Evolutionary conservation across 2,329 filamentous ascomycete genomes (phyloP), one percentile per base, ranked within the genome.

Genomic region (Neonectria faginata): DNA sequence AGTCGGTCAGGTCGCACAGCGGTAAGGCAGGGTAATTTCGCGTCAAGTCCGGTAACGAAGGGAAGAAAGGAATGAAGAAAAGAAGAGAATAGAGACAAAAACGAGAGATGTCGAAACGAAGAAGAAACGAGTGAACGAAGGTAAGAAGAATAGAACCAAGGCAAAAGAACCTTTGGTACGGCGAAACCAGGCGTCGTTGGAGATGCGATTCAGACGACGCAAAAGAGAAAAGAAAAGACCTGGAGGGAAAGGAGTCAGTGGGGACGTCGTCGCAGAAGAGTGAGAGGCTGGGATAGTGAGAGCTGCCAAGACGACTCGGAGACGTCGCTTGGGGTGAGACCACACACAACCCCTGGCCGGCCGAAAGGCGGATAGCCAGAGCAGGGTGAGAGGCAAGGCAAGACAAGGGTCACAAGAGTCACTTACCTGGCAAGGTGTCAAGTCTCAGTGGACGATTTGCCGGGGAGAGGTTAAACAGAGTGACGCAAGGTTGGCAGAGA

Each of bases 131-230:
- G 52, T 55, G 65, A 62, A 62, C 45, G 57, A 66, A 44, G 44
- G 41, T 41, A 18, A 41, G 39, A 36, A 64, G 66, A 61, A 68
- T 52, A 55, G 50, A 64, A 64, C 56, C 66, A 66, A 70, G 60
- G 67, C 62, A 58, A 60, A 68, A 59, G 58, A 36, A 27, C 59
- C 60, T 68, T 66, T 71, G 16, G 60, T 67, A 73, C 70, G 64
- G 64, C 73, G 57, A 69, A 66, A 51, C 71, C 70, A 70, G 68
- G 67, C 71, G 67, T 71, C 62, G 70, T 66, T 62, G 54, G 54
- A 56, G 62, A 60, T 67, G 59, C 59, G 60, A 60, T 67, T 55
- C 57, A 68, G 57, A 56, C 65, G 60, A 60, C 55, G 66, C 62
- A 71, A 67, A 70, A 60, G 45, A 66, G 55, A 71, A 65, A 61